Percentiles rank a stretch among this genome's conserved stretches.
Conservation (phyloP, 768 basidiomycete species). For the Suillus subaureus region DNA sequence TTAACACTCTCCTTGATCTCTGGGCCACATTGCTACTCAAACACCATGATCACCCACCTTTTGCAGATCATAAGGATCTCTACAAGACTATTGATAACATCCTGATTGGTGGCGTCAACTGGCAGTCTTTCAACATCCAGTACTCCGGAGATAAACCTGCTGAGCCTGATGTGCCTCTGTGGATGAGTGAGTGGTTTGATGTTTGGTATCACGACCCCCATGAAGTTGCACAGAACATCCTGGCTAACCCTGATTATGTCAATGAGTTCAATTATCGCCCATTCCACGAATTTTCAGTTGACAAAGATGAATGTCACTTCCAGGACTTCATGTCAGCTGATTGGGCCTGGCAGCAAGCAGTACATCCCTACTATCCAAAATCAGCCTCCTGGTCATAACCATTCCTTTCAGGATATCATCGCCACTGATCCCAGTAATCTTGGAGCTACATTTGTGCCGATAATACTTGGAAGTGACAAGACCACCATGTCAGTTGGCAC, state of each 20-base stretch:
- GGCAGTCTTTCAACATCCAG: conserved; percentile 32
- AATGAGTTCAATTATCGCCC: conserved; percentile 22
- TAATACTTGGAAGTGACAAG: conserved; percentile 19
- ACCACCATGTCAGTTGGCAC: conserved; percentile 17
- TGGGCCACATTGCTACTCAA: conserved; percentile 19
- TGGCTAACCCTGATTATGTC: conserved; percentile 25
- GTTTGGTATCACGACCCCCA: conserved; percentile 30
- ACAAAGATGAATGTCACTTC: conserved; percentile 13
- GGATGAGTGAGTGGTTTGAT: conserved; percentile 30
- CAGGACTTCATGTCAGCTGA: conserved; percentile 29
- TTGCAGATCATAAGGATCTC: conserved; percentile 23
- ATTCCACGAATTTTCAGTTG: conserved; percentile 14
- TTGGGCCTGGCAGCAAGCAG: conserved; percentile 35
- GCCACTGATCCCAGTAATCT: conserved; percentile 14
- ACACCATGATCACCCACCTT: conserved; percentile 24
- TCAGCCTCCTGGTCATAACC: neutral
- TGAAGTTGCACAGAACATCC: conserved; percentile 19
- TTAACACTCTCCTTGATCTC: conserved; percentile 23
- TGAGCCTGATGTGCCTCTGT: conserved; percentile 17
- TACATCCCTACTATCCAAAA: conserved; percentile 19
- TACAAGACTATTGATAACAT: conserved; percentile 29
- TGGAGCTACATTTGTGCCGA: conserved; percentile 13
- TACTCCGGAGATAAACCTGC: conserved; percentile 22
- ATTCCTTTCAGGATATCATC: conserved; percentile 11
- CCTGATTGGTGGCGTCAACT: conserved; percentile 28